phyloP scores from a whole-genome alignment of 352 stramenopile genomes.

The Phytophthora ramorum region DNA sequence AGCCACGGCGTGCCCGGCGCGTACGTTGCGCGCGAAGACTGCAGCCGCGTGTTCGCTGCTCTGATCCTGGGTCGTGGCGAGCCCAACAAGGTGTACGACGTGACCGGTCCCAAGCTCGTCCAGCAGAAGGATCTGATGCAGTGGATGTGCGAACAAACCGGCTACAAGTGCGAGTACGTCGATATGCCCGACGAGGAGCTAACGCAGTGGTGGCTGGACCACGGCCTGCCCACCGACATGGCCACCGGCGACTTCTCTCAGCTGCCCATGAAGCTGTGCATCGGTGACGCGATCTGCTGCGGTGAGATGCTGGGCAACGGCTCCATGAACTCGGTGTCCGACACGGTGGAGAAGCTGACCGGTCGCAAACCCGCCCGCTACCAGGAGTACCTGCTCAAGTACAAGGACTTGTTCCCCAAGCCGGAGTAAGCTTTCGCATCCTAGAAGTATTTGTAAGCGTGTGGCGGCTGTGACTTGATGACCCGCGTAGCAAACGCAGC shows the following conservation, averaged over 20 bases:
- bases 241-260: slow-evolving; percentile 34
- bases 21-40: slow-evolving; percentile 38
- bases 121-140: slow-evolving; percentile 32
- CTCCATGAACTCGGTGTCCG: slow-evolving; percentile 22
- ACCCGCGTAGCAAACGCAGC: not conserved
- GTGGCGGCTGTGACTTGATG: too few relatives aligned
- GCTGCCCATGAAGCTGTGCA: slow-evolving; percentile 41
- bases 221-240: slow-evolving; percentile 28
- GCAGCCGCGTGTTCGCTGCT: slow-evolving; percentile 26
- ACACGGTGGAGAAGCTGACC: slow-evolving; percentile 41
- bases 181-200: slow-evolving; percentile 44
- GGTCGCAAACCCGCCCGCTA: slow-evolving; percentile 27
- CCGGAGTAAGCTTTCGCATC: slow-evolving; percentile 10
- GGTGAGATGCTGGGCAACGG: slow-evolving; percentile 38
- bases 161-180: slow-evolving; percentile 35
- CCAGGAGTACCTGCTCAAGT: slow-evolving; percentile 34
- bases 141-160: slow-evolving; percentile 36
- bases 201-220: slow-evolving; percentile 33
- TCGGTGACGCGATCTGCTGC: slow-evolving; percentile 36
- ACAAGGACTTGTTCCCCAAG: slow-evolving; percentile 35
- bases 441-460: not conserved
- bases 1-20: slow-evolving; percentile 33
- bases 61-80: slow-evolving; percentile 34
- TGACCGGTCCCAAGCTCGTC: slow-evolving; percentile 29
- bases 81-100: slow-evolving; percentile 37